Conservation (phyloP, 257 asterid species). For the Galeopsis tetrahit region DNA sequence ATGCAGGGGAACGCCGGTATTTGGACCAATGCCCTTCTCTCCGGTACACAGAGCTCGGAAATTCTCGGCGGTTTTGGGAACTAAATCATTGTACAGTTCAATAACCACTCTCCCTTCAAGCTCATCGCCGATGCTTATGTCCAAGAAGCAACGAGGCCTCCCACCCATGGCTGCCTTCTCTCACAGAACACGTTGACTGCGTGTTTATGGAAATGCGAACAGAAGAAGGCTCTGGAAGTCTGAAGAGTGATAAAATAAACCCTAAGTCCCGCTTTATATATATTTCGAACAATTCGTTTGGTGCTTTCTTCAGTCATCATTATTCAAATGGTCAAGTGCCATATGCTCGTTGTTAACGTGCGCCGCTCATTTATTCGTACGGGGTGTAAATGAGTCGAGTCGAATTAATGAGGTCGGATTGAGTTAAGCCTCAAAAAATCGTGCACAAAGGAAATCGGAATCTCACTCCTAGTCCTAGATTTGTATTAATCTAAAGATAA, state of each 20-base stretch:
- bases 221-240: constrained; percentile 40
- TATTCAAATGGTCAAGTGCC: constrained; percentile 33
- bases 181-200: constrained; percentile 23
- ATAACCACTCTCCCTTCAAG: constrained; percentile 88
- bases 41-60: constrained; percentile 98
- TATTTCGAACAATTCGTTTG: constrained; percentile 44
- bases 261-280: constrained; percentile 64
- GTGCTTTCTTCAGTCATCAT: constrained; percentile 19
- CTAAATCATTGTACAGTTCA: constrained; percentile 77
- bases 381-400: too few species aligned
- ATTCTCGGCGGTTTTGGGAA: constrained; percentile 94
- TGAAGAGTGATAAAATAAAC: constrained; percentile 42
- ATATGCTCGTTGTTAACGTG: constrained; percentile 43
- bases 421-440: too few species aligned
- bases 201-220: constrained; percentile 29
- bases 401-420: too few species aligned
- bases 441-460: too few species aligned
- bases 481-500: too few species aligned
- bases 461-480: too few species aligned
- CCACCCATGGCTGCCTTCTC: constrained; percentile 35
- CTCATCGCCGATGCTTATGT: constrained; percentile 84
- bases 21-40: constrained; percentile 90
- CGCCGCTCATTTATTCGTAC: too few species aligned
- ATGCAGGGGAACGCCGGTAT: constrained; percentile 86
- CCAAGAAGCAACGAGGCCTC: constrained; percentile 74